A percentile compares a stretch with the other conserved stretches of the same genome.
These are phyloP conservation scores for Arthrobotrys sphaeroides DNA, from an alignment of 2,329 filamentous ascomycete genomes.

Conservation along the genomic window DNA sequence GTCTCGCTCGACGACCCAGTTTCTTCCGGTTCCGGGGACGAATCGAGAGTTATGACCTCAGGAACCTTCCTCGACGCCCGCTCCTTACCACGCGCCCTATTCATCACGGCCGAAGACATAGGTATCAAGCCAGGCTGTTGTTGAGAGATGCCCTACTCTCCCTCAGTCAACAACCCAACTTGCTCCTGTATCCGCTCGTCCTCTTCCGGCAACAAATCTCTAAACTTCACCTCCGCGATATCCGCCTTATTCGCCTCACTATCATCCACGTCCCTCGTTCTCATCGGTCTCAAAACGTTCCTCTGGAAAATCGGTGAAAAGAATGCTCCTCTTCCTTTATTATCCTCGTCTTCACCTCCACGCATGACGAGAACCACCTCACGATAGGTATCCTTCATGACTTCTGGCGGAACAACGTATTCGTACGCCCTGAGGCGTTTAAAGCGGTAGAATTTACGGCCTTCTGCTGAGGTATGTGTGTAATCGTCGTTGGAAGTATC, in stretches of 20 bases:
- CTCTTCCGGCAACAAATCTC: conserved; percentile 47
- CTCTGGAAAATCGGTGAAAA: conserved; percentile 70
- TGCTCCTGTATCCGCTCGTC: conserved; percentile 51
- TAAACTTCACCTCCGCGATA: conserved; percentile 50
- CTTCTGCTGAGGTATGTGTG: conserved; percentile 65
- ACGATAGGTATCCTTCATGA: conserved; percentile 68
- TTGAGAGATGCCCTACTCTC: conserved; percentile 22
- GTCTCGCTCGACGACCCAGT: background rate
- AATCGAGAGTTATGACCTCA: background rate
- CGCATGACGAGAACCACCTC: conserved; percentile 65
- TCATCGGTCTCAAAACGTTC: conserved; percentile 50
- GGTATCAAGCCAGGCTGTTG: background rate
- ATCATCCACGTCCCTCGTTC: conserved; percentile 49
- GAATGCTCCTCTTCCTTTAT: conserved; percentile 69
- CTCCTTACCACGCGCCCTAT: too few relatives aligned
- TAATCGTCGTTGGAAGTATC: conserved; percentile 67
- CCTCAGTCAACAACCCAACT: conserved; percentile 42
- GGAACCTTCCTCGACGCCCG: background rate
- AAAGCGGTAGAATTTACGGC: conserved; percentile 69
- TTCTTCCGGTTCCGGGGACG: background rate
- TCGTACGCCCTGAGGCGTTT: conserved; percentile 73
- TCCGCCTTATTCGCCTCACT: conserved; percentile 50
- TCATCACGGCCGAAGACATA: background rate
- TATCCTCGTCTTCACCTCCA: conserved; percentile 67
- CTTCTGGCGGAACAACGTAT: conserved; percentile 64